A percentile compares a stretch with the other conserved stretches of the same genome.
phyloP scores from a whole-genome alignment of 106 monocot species.

The Allium fistulosum region DNA sequence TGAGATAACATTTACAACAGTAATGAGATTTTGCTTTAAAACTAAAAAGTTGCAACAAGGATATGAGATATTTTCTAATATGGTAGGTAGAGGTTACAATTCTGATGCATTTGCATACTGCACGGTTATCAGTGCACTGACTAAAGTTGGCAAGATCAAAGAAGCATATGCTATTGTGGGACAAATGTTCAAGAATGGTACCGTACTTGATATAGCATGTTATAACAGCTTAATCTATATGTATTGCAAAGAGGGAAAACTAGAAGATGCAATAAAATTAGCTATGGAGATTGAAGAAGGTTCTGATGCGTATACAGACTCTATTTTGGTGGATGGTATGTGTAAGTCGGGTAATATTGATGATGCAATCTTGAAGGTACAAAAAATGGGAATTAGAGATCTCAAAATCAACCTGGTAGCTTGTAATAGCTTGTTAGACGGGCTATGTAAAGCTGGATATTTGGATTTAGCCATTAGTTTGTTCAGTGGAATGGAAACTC shows the following conservation, averaged over 20 bases:
- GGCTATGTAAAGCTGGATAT: conserved; percentile 51
- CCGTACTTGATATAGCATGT: conserved; percentile 61
- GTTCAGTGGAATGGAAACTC: conserved; percentile 47
- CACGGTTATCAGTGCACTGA: conserved; percentile 62
- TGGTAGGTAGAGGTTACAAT: conserved; percentile 36
- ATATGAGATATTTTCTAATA: conserved; percentile 36
- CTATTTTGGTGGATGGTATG: conserved; percentile 69
- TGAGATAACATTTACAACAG: conserved; percentile 69
- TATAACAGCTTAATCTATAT: conserved; percentile 75
- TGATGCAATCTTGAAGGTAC: conserved; percentile 43
- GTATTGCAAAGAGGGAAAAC: conserved; percentile 49
- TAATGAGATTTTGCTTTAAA: conserved; percentile 75
- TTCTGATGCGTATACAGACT: conserved; percentile 75
- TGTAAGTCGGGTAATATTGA: conserved; percentile 49
- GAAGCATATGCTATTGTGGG: conserved; percentile 47
- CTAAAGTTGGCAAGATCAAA: conserved; percentile 43
- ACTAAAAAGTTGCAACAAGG: conserved; percentile 56
- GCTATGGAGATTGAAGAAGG: conserved; percentile 51
- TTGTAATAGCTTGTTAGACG: conserved; percentile 71
- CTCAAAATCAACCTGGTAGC: conserved; percentile 49
- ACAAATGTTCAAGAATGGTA: conserved; percentile 43
- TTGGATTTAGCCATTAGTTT: conserved; percentile 56
- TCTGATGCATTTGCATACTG: conserved; percentile 70
- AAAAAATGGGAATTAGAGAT: conserved; percentile 38
- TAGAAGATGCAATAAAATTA: conserved; percentile 47